Evolutionary conservation across 176 grass and related monocot species (phyloP), one percentile per base, ranked within the genome.

Genomic region (Musa troglodytarum): DNA sequence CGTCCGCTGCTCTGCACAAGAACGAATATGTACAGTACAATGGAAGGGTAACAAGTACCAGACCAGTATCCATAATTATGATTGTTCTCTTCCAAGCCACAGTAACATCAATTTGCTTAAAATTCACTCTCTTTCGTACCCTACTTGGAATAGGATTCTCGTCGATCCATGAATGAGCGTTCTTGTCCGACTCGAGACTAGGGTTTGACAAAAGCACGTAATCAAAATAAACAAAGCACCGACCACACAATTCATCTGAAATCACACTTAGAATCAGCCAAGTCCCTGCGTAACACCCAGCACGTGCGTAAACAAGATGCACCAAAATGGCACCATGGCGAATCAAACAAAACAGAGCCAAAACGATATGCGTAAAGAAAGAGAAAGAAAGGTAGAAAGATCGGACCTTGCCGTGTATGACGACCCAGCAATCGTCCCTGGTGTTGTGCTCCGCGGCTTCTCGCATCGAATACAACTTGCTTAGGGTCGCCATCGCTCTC

Each of bases 381-480:
- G 34, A 6, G 26, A n/a, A 20, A 19, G 77, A 13, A 10, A 8
- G 53, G 50, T 55, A 72, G 14, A 74, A 76, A 49, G 50, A 76
- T 10, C 2, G 50, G 56, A 75, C 89, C 82, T 90, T 96, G 82
- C 92, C 87, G 83, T 88, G 81, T 75, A 96, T 34, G 87, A 92
- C 87, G 83, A 96, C 82, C 89, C 81, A 90, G 87, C 87, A 92
- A 84, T 90, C 92, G 0, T 92, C 82, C 17, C 76, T 69, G 71
- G 76, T 81, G 82, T 89, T 96, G 86, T 96, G 89, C 80, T 85
- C 68, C 34, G 92, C 80, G 11, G 85, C 82, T 75, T 92, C 92
- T 79, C 87, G 29, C 89, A 96, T 89, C 74, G 84, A 79, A 85
- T 87, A 92, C 70, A 92, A 76, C 82, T 89, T 96, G 68, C 81